Percentiles rank a stretch among this genome's conserved stretches.
phyloP scores from a whole-genome alignment of 495 filamentous ascomycete genomes.

The Tetracladium setigerum region DNA sequence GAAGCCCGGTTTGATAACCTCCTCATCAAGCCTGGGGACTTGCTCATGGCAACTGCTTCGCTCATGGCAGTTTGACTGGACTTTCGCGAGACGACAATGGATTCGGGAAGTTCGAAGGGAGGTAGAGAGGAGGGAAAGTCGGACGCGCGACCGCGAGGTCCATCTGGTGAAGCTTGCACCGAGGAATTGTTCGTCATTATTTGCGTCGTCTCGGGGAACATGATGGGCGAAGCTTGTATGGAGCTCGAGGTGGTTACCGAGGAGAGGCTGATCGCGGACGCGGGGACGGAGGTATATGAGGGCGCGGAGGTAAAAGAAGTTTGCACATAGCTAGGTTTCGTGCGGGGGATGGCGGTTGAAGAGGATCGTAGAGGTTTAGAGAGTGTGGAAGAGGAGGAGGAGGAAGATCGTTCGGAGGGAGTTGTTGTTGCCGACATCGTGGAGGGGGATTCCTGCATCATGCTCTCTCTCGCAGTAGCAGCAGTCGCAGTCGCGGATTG shows the following conservation, averaged over 20 bases:
- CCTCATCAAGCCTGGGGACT: slow-evolving; percentile 35
- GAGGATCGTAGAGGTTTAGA: neutral
- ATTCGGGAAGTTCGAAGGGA: slow-evolving; percentile 49
- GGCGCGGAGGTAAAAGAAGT: slow-evolving; percentile 10
- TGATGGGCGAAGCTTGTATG: slow-evolving; percentile 17
- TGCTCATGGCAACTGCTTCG: slow-evolving; percentile 39
- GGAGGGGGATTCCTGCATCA: neutral
- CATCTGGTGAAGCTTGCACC: slow-evolving; percentile 42
- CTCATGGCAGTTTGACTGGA: slow-evolving; percentile 43
- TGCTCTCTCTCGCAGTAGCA: slow-evolving; percentile 1
- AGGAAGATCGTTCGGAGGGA: neutral
- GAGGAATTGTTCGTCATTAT: slow-evolving; percentile 33
- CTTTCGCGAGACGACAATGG: slow-evolving; percentile 33
- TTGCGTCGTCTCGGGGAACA: slow-evolving; percentile 18
- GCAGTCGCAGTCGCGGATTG: slow-evolving; percentile 5
- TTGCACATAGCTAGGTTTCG: slow-evolving; percentile 21
- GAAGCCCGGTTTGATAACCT: slow-evolving; percentile 20
- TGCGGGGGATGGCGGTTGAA: neutral
- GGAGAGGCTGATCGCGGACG: slow-evolving; percentile 18
- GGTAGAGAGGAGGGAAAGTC: slow-evolving; percentile 29
- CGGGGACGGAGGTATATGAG: slow-evolving; percentile 14
- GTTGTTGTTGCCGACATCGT: neutral
- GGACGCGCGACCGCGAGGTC: slow-evolving; percentile 35
- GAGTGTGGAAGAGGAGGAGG: neutral
- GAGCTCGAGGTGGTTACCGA: slow-evolving; percentile 21